Evolutionary conservation across 1,284 basidiomycete species (phyloP).

Genomic region (Trichosporon sp.): DNA sequence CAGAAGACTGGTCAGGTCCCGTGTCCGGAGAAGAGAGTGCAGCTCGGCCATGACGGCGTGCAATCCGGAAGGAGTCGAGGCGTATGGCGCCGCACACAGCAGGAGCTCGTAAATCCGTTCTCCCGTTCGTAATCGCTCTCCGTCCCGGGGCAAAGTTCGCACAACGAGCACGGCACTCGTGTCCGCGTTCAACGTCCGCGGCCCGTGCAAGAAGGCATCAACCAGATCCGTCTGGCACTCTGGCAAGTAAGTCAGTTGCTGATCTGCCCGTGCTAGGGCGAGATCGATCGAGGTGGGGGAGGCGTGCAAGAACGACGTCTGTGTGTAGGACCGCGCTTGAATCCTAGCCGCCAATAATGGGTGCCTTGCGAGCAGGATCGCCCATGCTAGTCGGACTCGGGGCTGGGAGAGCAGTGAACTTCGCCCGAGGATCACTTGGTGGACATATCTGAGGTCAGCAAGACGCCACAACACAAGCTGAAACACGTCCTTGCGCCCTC

Average conservation of each 20-base stretch:
- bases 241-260: slow-evolving; percentile 10
- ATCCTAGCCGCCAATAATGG: background rate
- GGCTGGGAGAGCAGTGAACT: slow-evolving; percentile 15
- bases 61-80: background rate
- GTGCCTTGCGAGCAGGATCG: background rate
- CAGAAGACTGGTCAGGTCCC: slow-evolving; percentile 1
- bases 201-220: slow-evolving; percentile 7
- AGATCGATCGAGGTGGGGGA: background rate
- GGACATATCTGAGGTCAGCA: slow-evolving; percentile 10
- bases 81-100: slow-evolving; percentile 3
- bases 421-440: background rate
- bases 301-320: slow-evolving; percentile 6
- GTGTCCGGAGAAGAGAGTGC: slow-evolving; percentile 3
- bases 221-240: background rate
- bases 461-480: background rate
- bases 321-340: slow-evolving; percentile 1
- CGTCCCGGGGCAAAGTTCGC: background rate
- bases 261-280: background rate
- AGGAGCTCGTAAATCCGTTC: slow-evolving; percentile 1
- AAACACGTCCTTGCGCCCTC: background rate
- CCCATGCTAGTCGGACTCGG: slow-evolving; percentile 5
- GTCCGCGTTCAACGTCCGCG: slow-evolving; percentile 6
- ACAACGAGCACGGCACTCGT: slow-evolving; percentile 12
- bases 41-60: slow-evolving; percentile 5
- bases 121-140: background rate